A percentile compares a stretch with the other conserved stretches of the same genome.
Evolutionary conservation across 2,329 filamentous ascomycete genomes (phyloP).

Genomic region (Aspergillus unguis): DNA sequence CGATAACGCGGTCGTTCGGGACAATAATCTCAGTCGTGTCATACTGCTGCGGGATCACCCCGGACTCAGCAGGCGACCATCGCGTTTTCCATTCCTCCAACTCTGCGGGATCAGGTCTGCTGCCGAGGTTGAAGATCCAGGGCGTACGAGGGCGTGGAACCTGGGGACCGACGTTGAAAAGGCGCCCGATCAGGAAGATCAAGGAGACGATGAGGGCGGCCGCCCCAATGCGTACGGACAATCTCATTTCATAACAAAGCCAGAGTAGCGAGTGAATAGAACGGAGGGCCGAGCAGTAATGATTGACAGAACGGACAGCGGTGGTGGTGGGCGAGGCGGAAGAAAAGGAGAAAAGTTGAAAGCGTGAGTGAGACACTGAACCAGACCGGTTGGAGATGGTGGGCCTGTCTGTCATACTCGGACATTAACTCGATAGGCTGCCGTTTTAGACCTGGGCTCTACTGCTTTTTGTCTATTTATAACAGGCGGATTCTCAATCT

Average conservation of each 20-base stretch:
- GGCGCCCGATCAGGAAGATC: constrained; percentile 28
- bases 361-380: too few species aligned
- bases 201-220: constrained; percentile 30
- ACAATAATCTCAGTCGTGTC: constrained; percentile 30
- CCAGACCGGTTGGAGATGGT: too few species aligned
- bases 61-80: constrained; percentile 7
- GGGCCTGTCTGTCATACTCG: too few species aligned
- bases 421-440: too few species aligned
- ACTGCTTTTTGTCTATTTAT: too few species aligned
- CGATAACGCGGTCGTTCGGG: constrained; percentile 40
- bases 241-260: constrained; percentile 25
- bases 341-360: constrained; percentile 1
- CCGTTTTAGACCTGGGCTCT: too few species aligned
- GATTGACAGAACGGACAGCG: background rate
- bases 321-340: constrained; percentile 1
- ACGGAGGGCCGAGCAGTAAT: background rate
- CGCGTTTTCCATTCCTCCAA: constrained; percentile 5
- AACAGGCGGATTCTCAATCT: too few species aligned
- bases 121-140: constrained; percentile 27
- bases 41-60: constrained; percentile 17
- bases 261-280: constrained; percentile 4
- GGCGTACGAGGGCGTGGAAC: constrained; percentile 21
- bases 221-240: constrained; percentile 26
- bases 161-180: constrained; percentile 19
- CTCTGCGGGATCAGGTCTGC: constrained; percentile 5